phyloP scores from a whole-genome alignment of 2,329 filamentous ascomycete genomes.

The Hypoxylon sp. region DNA sequence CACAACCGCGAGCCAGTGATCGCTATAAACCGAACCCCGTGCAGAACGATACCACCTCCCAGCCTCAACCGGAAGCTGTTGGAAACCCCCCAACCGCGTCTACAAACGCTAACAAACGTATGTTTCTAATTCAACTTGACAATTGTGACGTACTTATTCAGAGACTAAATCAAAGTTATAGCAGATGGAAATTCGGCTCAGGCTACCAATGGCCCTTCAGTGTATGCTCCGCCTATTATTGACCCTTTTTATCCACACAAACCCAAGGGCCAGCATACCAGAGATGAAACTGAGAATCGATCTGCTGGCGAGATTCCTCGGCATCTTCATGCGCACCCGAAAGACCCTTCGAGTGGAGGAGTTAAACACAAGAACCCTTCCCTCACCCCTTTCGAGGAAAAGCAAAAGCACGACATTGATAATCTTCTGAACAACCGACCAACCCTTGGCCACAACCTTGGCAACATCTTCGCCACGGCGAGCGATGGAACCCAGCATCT shows the following conservation, averaged over 20 bases:
- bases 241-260: constrained; percentile 26
- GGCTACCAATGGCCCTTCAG: constrained; percentile 58
- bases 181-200: constrained; percentile 46
- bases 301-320: constrained; percentile 12
- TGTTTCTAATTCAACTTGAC: constrained; percentile 19
- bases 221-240: constrained; percentile 61
- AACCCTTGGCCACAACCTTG: constrained; percentile 20
- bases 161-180: constrained; percentile 37
- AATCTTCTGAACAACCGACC: constrained; percentile 56
- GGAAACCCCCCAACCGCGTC: constrained; percentile 34
- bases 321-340: constrained; percentile 1
- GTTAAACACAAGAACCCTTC: constrained; percentile 13
- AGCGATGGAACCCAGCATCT: not conserved
- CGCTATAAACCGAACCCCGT: constrained; percentile 44
- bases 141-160: constrained; percentile 23
- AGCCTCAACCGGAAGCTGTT: constrained; percentile 43
- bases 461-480: constrained; percentile 5
- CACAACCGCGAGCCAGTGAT: constrained; percentile 45
- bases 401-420: constrained; percentile 59
- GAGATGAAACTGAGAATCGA: constrained; percentile 17
- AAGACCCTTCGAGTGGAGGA: constrained; percentile 53
- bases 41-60: constrained; percentile 18
- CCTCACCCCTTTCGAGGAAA: constrained; percentile 58
- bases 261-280: constrained; percentile 23
- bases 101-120: constrained; percentile 43